Evolutionary conservation across 1,284 basidiomycete genomes (phyloP), one percentile per base, ranked within the genome.

Genomic region (Schizopora paradoxa): DNA sequence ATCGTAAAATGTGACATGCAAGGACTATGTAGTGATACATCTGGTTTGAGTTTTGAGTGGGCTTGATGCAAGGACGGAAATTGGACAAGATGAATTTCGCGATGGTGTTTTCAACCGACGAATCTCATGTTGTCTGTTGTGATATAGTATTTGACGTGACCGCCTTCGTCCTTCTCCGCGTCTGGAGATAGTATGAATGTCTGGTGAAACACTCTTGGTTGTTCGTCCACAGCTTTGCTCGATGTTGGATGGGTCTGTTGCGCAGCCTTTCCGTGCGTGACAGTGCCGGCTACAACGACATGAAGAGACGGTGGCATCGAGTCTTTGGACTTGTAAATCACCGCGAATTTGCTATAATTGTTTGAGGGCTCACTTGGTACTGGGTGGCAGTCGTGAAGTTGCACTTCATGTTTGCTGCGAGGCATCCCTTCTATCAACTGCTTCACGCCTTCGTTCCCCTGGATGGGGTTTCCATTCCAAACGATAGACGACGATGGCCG

Each of bases 351-450:
- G n/a, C n/a, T n/a, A n/a, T n/a, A n/a, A n/a, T n/a, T n/a, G n/a
- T n/a, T n/a, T 35, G 1, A 28, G 36, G 32, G 63, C 72, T 47
- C 48, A 86, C 88, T 86, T 62, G 86, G 82, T 47, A 91, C 87
- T 23, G 89, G 86, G 59, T 91, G 88, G 56, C 88, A 91, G 61
- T 91, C 89, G 56, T 86, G 88, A 6, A 84, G 86, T 60, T 88
- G 84, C 21, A 91, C 74, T 50, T 90, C 87, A 56, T 91, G 88
- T 52, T 78, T 82, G 18, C 85, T 86, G 19, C 67, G 65, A 4
- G 85, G 86, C 78, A 87, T 86, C 45, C 75, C 74, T 51, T 73
- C 65, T 28, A 87, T 70, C 37, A 89, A 69, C 44, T 78, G 70
- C 41, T 72, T 73, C 33, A 91, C 67, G 4, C 82, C 84, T 13